Evolutionary conservation across 805 yeast species (phyloP).

Genomic region (Candida ovalis): DNA sequence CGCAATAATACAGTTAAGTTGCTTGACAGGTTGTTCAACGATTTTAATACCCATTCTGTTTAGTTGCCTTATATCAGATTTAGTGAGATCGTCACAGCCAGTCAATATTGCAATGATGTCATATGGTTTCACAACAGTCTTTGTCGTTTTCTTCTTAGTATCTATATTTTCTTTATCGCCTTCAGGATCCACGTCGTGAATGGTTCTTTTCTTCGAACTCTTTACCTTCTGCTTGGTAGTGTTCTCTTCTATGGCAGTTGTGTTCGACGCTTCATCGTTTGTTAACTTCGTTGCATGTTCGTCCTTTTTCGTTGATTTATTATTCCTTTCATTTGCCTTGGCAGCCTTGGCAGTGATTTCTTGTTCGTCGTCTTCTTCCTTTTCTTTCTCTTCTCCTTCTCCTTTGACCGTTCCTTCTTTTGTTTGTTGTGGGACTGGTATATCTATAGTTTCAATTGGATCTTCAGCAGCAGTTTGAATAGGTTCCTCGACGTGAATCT

Average conservation of each 20-base stretch:
- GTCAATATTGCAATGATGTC: slow-evolving; percentile 53
- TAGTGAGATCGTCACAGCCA: slow-evolving; percentile 55
- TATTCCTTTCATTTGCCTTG: background rate
- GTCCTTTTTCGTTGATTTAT: background rate
- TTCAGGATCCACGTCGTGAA: background rate
- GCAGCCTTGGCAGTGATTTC: background rate
- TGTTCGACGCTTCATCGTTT: background rate
- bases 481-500: too few species aligned
- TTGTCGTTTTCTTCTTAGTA: slow-evolving; percentile 15
- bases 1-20: slow-evolving; percentile 56
- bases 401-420: background rate
- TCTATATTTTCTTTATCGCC: slow-evolving; percentile 4
- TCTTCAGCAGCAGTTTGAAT: too few species aligned
- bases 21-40: slow-evolving; percentile 36
- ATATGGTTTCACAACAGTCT: slow-evolving; percentile 27
- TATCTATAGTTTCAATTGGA: background rate
- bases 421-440: background rate
- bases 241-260: slow-evolving; percentile 4
- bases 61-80: slow-evolving; percentile 41
- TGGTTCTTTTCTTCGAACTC: background rate
- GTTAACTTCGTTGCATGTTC: background rate
- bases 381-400: background rate
- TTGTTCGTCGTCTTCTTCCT: background rate
- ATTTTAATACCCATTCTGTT: slow-evolving; percentile 56
- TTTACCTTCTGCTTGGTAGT: background rate